These are phyloP conservation scores for Desmodesmus armatus DNA, from an alignment of 139 green algal species.

Conservation along the genomic window DNA sequence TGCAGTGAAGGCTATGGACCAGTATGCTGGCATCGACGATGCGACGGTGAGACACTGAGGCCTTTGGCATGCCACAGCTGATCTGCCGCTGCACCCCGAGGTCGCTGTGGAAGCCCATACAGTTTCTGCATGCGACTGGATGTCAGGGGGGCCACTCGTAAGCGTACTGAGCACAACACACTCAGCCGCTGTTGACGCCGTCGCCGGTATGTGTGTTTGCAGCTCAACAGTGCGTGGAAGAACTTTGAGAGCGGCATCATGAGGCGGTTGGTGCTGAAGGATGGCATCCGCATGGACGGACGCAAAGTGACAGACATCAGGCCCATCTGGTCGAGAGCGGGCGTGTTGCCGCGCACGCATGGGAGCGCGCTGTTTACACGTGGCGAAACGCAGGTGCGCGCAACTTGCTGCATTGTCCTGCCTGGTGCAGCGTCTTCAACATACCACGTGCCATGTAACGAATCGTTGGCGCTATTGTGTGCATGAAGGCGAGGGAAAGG, in stretches of 20 bases:
- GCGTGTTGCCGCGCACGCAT: constrained; percentile 89
- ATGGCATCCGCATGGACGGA: constrained; percentile 84
- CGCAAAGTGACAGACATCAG: constrained; percentile 80
- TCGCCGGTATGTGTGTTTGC: too few relatives aligned
- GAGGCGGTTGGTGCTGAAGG: constrained; percentile 71
- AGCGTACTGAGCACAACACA: too few relatives aligned
- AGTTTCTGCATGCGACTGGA: too few relatives aligned
- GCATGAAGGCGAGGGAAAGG: too few relatives aligned
- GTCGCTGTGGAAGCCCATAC: too few relatives aligned
- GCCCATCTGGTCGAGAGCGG: constrained; percentile 80
- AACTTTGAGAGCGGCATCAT: constrained; percentile 72
- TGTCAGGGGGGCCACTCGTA: too few relatives aligned
- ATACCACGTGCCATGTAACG: too few relatives aligned
- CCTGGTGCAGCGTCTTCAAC: too few relatives aligned
- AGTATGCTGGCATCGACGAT: constrained; percentile 13
- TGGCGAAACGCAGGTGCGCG: constrained; percentile 91
- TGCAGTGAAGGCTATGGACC: not conserved
- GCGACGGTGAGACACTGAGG: constrained; percentile 21
- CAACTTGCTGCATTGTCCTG: not conserved
- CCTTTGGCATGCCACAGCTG: too few relatives aligned
- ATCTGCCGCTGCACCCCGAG: too few relatives aligned
- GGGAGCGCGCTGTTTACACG: constrained; percentile 96
- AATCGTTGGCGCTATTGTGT: too few relatives aligned
- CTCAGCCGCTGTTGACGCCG: too few relatives aligned
- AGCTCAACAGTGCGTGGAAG: constrained; percentile 57